A percentile compares a stretch with the other conserved stretches of the same genome.
phyloP scores from a whole-genome alignment of 139 green algal genomes.

The Tetradesmus obliquus region DNA sequence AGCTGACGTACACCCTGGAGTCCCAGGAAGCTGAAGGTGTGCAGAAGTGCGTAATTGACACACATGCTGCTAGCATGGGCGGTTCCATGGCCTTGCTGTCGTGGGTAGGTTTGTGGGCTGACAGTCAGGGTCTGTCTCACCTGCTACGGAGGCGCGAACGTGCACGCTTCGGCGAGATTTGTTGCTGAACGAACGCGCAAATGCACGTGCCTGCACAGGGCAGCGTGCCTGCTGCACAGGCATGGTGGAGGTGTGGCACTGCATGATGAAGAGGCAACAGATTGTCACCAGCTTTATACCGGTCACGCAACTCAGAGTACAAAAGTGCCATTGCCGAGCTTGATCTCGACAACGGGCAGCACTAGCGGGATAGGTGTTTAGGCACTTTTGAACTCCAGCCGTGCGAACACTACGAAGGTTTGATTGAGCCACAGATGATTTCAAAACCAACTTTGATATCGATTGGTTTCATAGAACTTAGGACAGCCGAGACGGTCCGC shows the following conservation, averaged over 20 bases:
- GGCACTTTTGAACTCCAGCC: neutral
- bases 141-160: conserved; percentile 31
- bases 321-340: neutral
- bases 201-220: neutral
- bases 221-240: conserved; percentile 8
- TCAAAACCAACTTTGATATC: no score
- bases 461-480: no score
- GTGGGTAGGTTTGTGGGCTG: conserved; percentile 23
- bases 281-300: neutral
- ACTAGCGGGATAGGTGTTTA: neutral
- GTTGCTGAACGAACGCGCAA: neutral
- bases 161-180: neutral
- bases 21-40: neutral
- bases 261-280: neutral
- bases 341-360: neutral
- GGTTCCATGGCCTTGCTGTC: neutral
- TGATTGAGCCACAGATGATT: no score
- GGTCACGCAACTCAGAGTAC: neutral
- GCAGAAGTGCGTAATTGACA: neutral
- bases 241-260: neutral
- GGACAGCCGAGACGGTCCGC: no score
- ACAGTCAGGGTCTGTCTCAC: neutral
- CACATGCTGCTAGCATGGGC: neutral
- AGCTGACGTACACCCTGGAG: neutral
- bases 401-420: no score